Percentiles rank a stretch among this genome's conserved stretches.
Conservation (phyloP, 352 stramenopile species). For the Globisporangium camurandrum region DNA sequence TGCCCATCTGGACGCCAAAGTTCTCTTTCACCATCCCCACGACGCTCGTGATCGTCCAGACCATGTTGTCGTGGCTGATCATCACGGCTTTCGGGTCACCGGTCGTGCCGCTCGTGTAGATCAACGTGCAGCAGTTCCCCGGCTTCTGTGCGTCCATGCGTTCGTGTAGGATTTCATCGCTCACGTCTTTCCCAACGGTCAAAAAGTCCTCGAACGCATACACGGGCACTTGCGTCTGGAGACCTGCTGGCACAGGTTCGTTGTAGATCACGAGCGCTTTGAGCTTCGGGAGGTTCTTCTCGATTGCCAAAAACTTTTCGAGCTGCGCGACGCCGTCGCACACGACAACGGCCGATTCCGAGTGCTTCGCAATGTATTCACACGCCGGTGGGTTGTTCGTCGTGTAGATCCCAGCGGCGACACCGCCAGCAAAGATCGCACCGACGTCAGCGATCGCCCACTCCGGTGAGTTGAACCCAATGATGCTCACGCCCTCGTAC, state of each 20-base stretch:
- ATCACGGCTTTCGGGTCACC: constrained; percentile 94
- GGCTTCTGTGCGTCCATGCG: constrained; percentile 76
- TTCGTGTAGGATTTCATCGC: constrained; percentile 54
- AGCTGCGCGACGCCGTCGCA: constrained; percentile 91
- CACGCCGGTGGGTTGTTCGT: constrained; percentile 90
- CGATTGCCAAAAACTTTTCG: constrained; percentile 89
- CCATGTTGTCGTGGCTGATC: constrained; percentile 94
- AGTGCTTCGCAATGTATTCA: constrained; percentile 93
- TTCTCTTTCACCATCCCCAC: constrained; percentile 52
- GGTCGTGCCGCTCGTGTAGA: constrained; percentile 95
- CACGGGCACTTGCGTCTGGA: constrained; percentile 58
- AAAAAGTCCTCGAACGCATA: constrained; percentile 82
- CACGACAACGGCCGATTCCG: constrained; percentile 88
- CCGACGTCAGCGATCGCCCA: constrained; percentile 92
- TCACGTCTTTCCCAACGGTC: constrained; percentile 55
- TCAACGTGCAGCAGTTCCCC: constrained; percentile 85
- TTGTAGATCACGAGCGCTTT: constrained; percentile 95
- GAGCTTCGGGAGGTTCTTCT: constrained; percentile 81
- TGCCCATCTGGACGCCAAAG: constrained; percentile 48
- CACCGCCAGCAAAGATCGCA: constrained; percentile 87
- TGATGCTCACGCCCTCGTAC: constrained; percentile 83
- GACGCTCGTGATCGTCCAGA: constrained; percentile 73
- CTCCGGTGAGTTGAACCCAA: constrained; percentile 89
- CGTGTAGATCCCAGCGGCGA: constrained; percentile 95
- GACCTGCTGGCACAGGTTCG: constrained; percentile 56